Base-by-base conservation (phyloP, 352 stramenopile genomes). In the Phytophthora hibernalis region DNA sequence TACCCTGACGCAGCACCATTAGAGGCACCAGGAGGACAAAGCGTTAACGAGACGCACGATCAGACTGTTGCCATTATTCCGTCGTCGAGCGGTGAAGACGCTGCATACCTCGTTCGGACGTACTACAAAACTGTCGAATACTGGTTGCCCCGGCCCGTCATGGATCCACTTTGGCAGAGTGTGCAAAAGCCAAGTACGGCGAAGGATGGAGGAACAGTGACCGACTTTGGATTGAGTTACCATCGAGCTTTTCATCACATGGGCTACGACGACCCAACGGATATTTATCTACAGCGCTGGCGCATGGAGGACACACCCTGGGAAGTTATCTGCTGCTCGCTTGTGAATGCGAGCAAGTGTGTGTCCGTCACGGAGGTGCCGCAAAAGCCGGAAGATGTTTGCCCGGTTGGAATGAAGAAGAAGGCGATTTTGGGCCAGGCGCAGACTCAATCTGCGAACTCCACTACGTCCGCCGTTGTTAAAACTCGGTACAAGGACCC, bases 71-170 rank as follows among this genome's bases (percentile, higher is more conserved):
- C 80, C 20, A 28, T 91, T 21, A 43, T 86, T 20, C 28, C 66
- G 15, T 31, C 54, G 24, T 26, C 54, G 21, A 54, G 22, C 20
- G 47, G 30, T 1, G 31, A 67, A 61, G 51, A 70, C 7, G 42
- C 62, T 33, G 94, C 95, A 0, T 97, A 94, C 53, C 82, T 99
- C 20, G 84, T 97, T 21, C 90, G 97, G 2, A 98, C 95, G 2
- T 99, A 98, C 76, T 99, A 94, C 80, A 93, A 95, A 61, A 98
- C 92, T 0, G 87, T 98, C 28, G 94, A 98, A 69, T 99, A 98
- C 62, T 90, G 97, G 73, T 59, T 99, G 20, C 97, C 97, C 28
- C 77, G 88, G n/a, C 76, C 96, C 18, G 83, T 98, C 3, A 99
- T 99, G 97, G 91, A 99, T 65, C 97, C 97, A 6, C 84, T 98